Base-by-base conservation (phyloP, 352 stramenopile genomes). In the Globisporangium cederbergense region DNA sequence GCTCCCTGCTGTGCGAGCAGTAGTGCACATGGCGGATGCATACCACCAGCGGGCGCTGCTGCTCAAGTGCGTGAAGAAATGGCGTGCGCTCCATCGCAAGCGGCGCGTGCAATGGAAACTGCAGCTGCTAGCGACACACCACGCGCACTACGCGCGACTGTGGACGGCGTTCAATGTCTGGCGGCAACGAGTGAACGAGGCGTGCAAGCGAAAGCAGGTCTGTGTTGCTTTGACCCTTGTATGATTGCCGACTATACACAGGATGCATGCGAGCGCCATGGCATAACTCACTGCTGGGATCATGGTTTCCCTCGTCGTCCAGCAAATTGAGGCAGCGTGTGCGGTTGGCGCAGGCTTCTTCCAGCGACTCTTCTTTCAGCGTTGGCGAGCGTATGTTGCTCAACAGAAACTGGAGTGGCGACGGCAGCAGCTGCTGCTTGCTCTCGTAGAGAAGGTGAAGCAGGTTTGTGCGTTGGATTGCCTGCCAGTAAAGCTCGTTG, bases 341-440 rank as follows among this genome's bases (percentile, higher is more conserved):
- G 3, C 58, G 18, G 32, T 69, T 32, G 64, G 64, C 40, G 64
- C 57, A 1, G 32, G 42, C 16, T 69, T 69, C 38, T 49, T 34
- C n/a, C 64, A 65, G 57, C 64, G 50, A 40, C 64, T 42, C 40
- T 69, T 65, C 49, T 69, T 64, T 20, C 49, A 60, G 58, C 64
- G 25, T 28, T 69, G 64, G 64, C 34, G 64, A 51, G 42, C 22
- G 10, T 18, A 51, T 4, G 42, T 58, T 16, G 47, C 30, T 3
- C 47, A 65, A 30, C 56, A 49, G 18, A 50, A 59, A 3, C 1
- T 34, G 18, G 1, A 49, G 16, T n/a, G 34, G 16, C 30, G 34
- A 25, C 38, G 22, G n/a, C 22, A 16, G 30, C 25, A 22, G n/a
- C 25, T 3, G 9, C 16, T 56, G 30, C 14, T 8, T 28, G 10